A percentile compares a stretch with the other conserved stretches of the same genome.
Evolutionary conservation across 2,329 filamentous ascomycete species (phyloP).

Genomic region (Endoconidiophora laricicola): DNA sequence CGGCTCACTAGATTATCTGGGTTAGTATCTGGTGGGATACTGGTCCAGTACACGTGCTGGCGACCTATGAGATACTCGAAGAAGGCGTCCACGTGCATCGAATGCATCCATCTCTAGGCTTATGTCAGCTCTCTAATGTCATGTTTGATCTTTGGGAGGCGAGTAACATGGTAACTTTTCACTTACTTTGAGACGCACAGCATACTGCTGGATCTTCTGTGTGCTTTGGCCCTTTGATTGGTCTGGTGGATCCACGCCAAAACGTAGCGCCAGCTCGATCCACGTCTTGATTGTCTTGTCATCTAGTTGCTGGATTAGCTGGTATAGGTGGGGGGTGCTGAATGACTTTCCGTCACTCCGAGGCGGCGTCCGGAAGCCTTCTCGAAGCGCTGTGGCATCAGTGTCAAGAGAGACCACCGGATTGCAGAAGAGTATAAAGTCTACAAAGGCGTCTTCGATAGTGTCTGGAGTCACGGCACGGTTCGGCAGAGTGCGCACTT

Average conservation of each 20-base stretch:
- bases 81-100: constrained; percentile 88
- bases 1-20: constrained; percentile 48
- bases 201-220: constrained; percentile 91
- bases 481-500: constrained; percentile 6
- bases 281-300: constrained; percentile 79
- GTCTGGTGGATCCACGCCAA: constrained; percentile 79
- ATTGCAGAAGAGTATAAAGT: constrained; percentile 83
- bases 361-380: constrained; percentile 62
- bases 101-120: constrained; percentile 81
- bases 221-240: constrained; percentile 71
- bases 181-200: constrained; percentile 69
- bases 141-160: not conserved
- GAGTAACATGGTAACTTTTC: not conserved
- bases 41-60: constrained; percentile 59
- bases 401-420: constrained; percentile 51
- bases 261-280: constrained; percentile 68
- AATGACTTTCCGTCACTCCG: constrained; percentile 81
- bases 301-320: constrained; percentile 64
- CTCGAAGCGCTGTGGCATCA: constrained; percentile 54
- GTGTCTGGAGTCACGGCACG: constrained; percentile 46
- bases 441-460: constrained; percentile 68
- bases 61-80: constrained; percentile 65
- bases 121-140: not conserved
- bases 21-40: constrained; percentile 49
- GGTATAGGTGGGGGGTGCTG: constrained; percentile 58